These are phyloP conservation scores for Aristolochia contorta DNA, from an alignment of 164 flowering plant genomes.

Conservation along the genomic window DNA sequence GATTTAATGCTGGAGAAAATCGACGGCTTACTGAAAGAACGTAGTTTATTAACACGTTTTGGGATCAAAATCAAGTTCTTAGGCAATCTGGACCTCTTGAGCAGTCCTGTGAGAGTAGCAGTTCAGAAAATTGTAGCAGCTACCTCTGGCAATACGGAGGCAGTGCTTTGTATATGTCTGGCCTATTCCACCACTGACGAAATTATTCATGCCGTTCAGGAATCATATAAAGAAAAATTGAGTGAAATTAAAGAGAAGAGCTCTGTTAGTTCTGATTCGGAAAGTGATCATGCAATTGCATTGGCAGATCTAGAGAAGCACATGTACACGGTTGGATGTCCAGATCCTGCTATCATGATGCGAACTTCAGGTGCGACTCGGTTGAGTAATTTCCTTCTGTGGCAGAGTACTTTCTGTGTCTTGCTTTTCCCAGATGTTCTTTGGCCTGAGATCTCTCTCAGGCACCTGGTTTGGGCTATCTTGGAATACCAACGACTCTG, in stretches of 20 bases:
- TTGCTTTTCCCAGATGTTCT: slow-evolving; percentile 27
- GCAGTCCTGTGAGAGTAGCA: slow-evolving; percentile 41
- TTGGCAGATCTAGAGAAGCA: slow-evolving; percentile 29
- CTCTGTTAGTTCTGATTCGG: background rate
- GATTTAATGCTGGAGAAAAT: slow-evolving; percentile 63
- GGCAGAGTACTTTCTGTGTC: slow-evolving; percentile 27
- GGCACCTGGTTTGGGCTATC: slow-evolving; percentile 37
- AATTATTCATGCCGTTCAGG: slow-evolving; percentile 48
- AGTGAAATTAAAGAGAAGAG: slow-evolving; percentile 6
- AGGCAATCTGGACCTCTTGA: slow-evolving; percentile 53
- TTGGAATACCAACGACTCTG: slow-evolving; percentile 26
- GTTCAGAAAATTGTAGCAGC: slow-evolving; percentile 59
- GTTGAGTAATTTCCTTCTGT: slow-evolving; percentile 42
- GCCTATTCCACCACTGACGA: slow-evolving; percentile 70
- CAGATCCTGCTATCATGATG: slow-evolving; percentile 39
- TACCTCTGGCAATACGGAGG: slow-evolving; percentile 37
- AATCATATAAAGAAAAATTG: slow-evolving; percentile 28
- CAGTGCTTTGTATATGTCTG: slow-evolving; percentile 44
- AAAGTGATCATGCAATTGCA: slow-evolving; percentile 5
- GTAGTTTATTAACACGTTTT: slow-evolving; percentile 39
- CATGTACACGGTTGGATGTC: slow-evolving; percentile 29
- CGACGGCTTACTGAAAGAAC: slow-evolving; percentile 39
- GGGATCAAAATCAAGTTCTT: slow-evolving; percentile 51
- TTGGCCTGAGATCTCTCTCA: slow-evolving; percentile 40
- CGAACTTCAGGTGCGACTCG: slow-evolving; percentile 41